phyloP scores from a whole-genome alignment of 805 yeast species.

The Kodamaea leandrae region DNA sequence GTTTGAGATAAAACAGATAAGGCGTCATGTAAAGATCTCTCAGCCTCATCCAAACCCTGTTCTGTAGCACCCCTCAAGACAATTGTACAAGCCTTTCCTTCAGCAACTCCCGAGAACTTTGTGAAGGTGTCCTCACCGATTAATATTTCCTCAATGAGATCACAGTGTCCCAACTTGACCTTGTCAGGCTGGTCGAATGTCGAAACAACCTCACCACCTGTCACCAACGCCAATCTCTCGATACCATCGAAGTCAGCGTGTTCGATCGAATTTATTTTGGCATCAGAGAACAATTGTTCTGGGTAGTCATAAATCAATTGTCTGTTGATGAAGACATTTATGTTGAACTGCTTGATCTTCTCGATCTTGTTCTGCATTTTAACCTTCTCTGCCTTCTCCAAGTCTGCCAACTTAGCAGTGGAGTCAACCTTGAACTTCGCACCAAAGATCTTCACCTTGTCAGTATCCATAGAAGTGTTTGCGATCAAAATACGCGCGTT shows the following conservation, averaged over 20 bases:
- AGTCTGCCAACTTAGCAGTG: constrained; percentile 88
- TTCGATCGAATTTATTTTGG: constrained; percentile 86
- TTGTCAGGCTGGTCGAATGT: constrained; percentile 91
- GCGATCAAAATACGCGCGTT: constrained; percentile 89
- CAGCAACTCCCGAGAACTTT: constrained; percentile 92
- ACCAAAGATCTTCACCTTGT: constrained; percentile 95
- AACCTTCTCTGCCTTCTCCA: constrained; percentile 89
- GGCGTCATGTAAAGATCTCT: constrained; percentile 80
- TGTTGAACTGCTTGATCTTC: constrained; percentile 82
- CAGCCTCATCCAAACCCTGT: constrained; percentile 48
- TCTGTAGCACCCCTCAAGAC: constrained; percentile 68
- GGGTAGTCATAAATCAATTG: constrained; percentile 98
- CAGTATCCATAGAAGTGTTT: constrained; percentile 95
- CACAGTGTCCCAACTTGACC: constrained; percentile 86
- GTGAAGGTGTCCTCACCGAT: constrained; percentile 92
- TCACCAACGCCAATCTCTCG: constrained; percentile 91
- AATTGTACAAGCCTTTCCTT: constrained; percentile 94
- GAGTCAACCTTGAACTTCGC: constrained; percentile 97
- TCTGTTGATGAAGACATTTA: constrained; percentile 89
- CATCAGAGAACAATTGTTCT: constrained; percentile 87
- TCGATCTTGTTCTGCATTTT: constrained; percentile 90
- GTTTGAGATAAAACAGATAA: constrained; percentile 93
- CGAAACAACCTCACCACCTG: constrained; percentile 97
- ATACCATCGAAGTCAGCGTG: constrained; percentile 99
- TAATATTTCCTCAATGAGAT: constrained; percentile 82